phyloP scores from a whole-genome alignment of 1,284 basidiomycete species.

The Macrocybe sp. region DNA sequence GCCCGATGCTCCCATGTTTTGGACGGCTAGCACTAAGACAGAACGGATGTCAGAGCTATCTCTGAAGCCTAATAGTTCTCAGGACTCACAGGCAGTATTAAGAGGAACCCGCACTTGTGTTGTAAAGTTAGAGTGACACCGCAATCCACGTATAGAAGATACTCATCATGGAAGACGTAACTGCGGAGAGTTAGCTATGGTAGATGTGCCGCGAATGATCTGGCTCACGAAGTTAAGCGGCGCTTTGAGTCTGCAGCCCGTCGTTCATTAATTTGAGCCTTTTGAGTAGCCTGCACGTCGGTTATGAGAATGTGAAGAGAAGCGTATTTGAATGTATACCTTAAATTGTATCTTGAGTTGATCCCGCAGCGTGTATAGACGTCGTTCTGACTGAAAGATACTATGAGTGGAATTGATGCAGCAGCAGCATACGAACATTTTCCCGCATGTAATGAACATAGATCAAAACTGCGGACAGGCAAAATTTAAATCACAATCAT shows the following conservation, averaged over 20 bases:
- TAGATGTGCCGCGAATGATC: too few species aligned
- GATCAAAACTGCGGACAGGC: slow-evolving; percentile 23
- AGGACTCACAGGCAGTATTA: slow-evolving; percentile 75
- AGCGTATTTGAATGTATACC: slow-evolving; percentile 1
- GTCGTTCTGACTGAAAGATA: slow-evolving; percentile 17
- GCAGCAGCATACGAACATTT: slow-evolving; percentile 13
- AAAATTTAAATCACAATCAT: background rate
- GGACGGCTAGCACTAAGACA: slow-evolving; percentile 70
- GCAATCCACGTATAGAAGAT: slow-evolving; percentile 5
- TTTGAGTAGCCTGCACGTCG: slow-evolving; percentile 51
- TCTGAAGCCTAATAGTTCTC: background rate
- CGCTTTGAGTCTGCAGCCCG: slow-evolving; percentile 66
- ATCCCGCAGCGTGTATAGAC: slow-evolving; percentile 17
- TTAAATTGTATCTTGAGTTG: slow-evolving; percentile 55
- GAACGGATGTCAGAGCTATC: background rate
- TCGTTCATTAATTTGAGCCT: slow-evolving; percentile 71
- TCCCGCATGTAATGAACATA: slow-evolving; percentile 36
- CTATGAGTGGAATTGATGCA: background rate
- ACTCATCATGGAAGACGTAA: slow-evolving; percentile 74
- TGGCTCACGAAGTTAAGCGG: slow-evolving; percentile 54
- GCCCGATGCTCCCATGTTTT: slow-evolving; percentile 80
- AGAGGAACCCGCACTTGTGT: slow-evolving; percentile 84
- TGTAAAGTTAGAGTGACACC: slow-evolving; percentile 16
- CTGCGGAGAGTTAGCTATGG: slow-evolving; percentile 25
- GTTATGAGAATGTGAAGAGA: background rate